Percentiles rank a stretch among this genome's conserved stretches.
These are phyloP conservation scores for Saraca asoca DNA, from an alignment of 331 rosid genomes.

Conservation along the genomic window DNA sequence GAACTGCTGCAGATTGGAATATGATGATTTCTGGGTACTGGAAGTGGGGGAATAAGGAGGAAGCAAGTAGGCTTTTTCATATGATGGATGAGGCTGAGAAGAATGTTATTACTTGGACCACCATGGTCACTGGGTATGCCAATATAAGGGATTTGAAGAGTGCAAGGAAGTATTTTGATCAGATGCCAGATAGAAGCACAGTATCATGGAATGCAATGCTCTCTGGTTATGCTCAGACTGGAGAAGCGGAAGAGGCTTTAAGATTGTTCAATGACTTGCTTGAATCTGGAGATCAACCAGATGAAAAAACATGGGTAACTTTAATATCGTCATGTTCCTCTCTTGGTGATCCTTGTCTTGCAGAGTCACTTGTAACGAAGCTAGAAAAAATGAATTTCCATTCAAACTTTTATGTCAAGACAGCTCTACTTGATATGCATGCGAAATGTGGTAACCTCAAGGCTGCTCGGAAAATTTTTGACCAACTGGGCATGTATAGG, in stretches of 20 bases:
- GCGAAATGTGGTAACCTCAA: conserved; percentile 63
- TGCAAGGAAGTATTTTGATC: conserved; percentile 58
- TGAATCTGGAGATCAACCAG: conserved; percentile 43
- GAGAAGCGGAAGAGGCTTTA: conserved; percentile 47
- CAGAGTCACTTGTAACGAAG: conserved; percentile 41
- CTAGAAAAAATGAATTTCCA: conserved; percentile 39
- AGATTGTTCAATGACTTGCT: conserved; percentile 60
- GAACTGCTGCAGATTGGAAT: conserved; percentile 67
- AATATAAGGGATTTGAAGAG: conserved; percentile 41
- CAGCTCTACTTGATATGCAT: conserved; percentile 64
- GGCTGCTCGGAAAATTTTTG: conserved; percentile 53
- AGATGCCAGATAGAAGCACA: conserved; percentile 54
- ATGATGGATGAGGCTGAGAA: conserved; percentile 39
- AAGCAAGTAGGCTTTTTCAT: conserved; percentile 52
- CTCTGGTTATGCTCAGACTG: conserved; percentile 62
- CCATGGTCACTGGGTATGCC: conserved; percentile 67
- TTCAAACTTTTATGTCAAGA: conserved; percentile 55
- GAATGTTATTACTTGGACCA: conserved; percentile 64
- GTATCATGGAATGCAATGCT: conserved; percentile 79
- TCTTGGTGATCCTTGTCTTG: conserved; percentile 47
- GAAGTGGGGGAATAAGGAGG: conserved; percentile 58
- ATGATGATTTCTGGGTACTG: conserved; percentile 61
- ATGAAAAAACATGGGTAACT: conserved; percentile 63
- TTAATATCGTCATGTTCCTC: conserved; percentile 57
- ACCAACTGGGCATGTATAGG: conserved; percentile 44